phyloP scores from a whole-genome alignment of 2,329 filamentous ascomycete species.

The Fonsecaea multimorphosa region DNA sequence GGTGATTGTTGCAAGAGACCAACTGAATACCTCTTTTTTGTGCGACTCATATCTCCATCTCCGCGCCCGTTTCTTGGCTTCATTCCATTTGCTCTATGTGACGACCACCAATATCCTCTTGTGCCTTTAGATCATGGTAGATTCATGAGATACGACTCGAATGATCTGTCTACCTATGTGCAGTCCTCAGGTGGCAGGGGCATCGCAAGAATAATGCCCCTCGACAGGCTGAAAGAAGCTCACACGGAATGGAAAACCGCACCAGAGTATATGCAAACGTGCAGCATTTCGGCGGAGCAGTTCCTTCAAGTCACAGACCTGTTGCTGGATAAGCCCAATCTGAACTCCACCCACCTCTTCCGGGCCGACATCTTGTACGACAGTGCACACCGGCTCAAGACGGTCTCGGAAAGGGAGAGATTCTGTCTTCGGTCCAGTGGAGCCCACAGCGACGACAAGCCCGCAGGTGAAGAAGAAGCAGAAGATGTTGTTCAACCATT shows the following conservation, averaged over 20 bases:
- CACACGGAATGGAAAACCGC: constrained; percentile 21
- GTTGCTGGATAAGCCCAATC: constrained; percentile 60
- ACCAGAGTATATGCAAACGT: constrained; percentile 22
- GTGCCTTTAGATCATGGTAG: neutral
- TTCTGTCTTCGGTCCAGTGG: constrained; percentile 18
- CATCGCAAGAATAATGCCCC: neutral
- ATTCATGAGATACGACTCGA: neutral
- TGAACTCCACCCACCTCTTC: constrained; percentile 64
- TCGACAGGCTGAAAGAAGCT: neutral
- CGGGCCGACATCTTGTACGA: constrained; percentile 67
- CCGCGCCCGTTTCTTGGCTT: neutral
- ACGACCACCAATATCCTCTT: neutral
- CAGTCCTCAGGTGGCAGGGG: neutral
- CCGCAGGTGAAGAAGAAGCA: neutral
- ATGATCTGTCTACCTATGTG: neutral
- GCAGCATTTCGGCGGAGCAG: constrained; percentile 39
- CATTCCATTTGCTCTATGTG: neutral
- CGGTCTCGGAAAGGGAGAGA: constrained; percentile 44
- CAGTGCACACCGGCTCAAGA: constrained; percentile 50
- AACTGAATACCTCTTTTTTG: no score
- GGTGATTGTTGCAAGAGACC: no score
- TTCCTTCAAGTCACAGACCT: constrained; percentile 59
- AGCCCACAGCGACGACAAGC: neutral
- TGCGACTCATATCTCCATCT: neutral
- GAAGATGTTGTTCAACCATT: constrained; percentile 10